These are phyloP conservation scores for Striga asiatica DNA, from an alignment of 257 asterid species.

Conservation along the genomic window DNA sequence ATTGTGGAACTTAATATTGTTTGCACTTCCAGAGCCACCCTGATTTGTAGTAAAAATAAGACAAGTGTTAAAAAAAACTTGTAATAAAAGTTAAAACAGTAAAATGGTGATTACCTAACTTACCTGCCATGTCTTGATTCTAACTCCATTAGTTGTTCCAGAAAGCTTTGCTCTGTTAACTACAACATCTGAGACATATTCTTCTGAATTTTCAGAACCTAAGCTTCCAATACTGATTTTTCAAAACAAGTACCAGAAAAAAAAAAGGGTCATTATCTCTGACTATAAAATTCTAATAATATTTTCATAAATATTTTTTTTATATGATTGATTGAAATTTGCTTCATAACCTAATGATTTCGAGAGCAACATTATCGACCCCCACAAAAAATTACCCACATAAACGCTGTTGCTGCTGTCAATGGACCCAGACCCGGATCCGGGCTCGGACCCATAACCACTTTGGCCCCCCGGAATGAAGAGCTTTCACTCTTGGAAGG, in stretches of 20 bases:
- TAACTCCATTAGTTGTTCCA: constrained; percentile 65
- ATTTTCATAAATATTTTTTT: too few species aligned
- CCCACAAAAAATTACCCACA: too few species aligned
- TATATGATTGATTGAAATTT: too few species aligned
- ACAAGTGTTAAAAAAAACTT: too few species aligned
- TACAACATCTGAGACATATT: constrained; percentile 49
- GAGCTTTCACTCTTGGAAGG: too few species aligned
- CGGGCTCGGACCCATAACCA: too few species aligned
- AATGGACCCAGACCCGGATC: too few species aligned
- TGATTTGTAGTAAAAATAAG: not conserved
- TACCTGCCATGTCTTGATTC: constrained; percentile 94
- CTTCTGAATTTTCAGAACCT: constrained; percentile 53
- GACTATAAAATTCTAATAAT: not conserved
- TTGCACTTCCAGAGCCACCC: constrained; percentile 89
- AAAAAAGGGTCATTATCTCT: not conserved
- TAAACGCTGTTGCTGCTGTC: too few species aligned
- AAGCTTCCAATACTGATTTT: constrained; percentile 64
- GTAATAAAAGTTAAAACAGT: too few species aligned
- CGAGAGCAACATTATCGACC: too few species aligned
- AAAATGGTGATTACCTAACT: too few species aligned
- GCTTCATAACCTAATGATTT: constrained; percentile 48
- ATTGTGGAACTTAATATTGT: constrained; percentile 55
- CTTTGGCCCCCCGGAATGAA: too few species aligned
- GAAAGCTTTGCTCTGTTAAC: constrained; percentile 50
- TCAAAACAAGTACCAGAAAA: not conserved